Evolutionary conservation across 257 asterid species (phyloP), one percentile per base, ranked within the genome.

Genomic region (Datura wrightii): DNA sequence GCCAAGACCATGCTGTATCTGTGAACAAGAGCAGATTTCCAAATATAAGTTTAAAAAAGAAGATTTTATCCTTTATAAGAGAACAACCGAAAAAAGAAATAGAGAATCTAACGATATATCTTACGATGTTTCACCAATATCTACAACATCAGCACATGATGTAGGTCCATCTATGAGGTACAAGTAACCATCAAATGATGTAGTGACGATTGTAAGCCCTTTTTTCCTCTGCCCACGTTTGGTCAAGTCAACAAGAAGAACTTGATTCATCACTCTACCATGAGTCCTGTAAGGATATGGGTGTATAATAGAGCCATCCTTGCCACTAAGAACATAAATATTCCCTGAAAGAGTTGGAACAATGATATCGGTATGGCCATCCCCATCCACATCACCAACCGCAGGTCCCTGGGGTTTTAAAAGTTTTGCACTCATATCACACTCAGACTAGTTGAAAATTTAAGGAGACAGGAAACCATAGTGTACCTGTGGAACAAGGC

Each of bases 1-100:
- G 99, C 99, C 90, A 97, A 88, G 85, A 94, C 97, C 99, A 95
- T 97, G 94, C 99, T 97, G 91, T 97, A 97, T 83, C 99, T 97
- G 95, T 85, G 82, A 81, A 86, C 83, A 80, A 85, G 60, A 41
- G 79, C 81, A 80, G 37, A 79, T 65, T 44, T 60, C 41, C 62
- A 84, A 52, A 15, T 39, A 18, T 55, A 24, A 24, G 66, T 59
- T 34, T 79, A 8, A 78, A n/a, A n/a, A 70, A 7, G 10, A 80
- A 72, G 50, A 74, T 48, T 13, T 46, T 46, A 19, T 76, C 81
- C 44, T 76, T 78, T 34, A 31, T 52, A 78, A 76, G 44, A 78
- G 48, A 34, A 78, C 16, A 78, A 48, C 13, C 59, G 58, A 80
- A 74, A 79, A 13, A 53, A 41, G 16, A 76, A 52, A 78, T 8